A percentile compares a stretch with the other conserved stretches of the same genome.
phyloP scores from a whole-genome alignment of 441 rosid genomes.

The Pelargonium fulgidum region DNA sequence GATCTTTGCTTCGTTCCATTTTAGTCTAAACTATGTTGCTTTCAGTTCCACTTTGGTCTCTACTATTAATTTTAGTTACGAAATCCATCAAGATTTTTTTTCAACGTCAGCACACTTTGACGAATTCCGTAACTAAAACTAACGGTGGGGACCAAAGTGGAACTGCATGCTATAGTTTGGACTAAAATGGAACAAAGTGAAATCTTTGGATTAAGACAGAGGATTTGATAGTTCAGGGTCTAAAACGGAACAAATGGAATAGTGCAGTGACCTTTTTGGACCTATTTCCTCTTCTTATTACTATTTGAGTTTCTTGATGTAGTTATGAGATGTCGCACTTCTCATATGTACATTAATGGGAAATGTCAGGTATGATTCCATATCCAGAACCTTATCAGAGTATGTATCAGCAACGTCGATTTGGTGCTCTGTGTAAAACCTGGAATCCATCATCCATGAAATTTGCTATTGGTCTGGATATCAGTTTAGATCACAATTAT shows the following conservation, averaged over 20 bases:
- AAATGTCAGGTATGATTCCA: conserved; percentile 58
- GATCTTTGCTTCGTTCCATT: no score
- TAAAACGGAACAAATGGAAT: no score
- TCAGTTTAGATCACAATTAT: conserved; percentile 66
- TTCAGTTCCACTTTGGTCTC: no score
- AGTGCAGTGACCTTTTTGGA: no score
- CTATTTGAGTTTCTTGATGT: conserved; percentile 21
- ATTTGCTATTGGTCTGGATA: conserved; percentile 60
- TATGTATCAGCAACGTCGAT: conserved; percentile 66
- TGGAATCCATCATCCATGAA: conserved; percentile 57
- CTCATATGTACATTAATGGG: conserved; percentile 24
- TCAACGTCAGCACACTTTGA: neutral
- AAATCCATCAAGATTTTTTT: neutral
- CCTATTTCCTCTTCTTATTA: neutral
- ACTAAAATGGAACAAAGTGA: no score
- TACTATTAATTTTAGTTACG: neutral
- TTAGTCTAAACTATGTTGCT: no score
- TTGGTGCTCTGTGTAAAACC: conserved; percentile 67
- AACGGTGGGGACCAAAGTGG: no score
- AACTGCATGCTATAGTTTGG: no score
- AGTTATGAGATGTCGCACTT: conserved; percentile 19
- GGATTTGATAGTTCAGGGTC: no score
- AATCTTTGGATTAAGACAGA: no score
- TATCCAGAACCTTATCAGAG: conserved; percentile 80
- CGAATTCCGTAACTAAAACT: no score